Evolutionary conservation across 1,284 basidiomycete species (phyloP), one percentile per base, ranked within the genome.

Genomic region (Polyporus tsugae): DNA sequence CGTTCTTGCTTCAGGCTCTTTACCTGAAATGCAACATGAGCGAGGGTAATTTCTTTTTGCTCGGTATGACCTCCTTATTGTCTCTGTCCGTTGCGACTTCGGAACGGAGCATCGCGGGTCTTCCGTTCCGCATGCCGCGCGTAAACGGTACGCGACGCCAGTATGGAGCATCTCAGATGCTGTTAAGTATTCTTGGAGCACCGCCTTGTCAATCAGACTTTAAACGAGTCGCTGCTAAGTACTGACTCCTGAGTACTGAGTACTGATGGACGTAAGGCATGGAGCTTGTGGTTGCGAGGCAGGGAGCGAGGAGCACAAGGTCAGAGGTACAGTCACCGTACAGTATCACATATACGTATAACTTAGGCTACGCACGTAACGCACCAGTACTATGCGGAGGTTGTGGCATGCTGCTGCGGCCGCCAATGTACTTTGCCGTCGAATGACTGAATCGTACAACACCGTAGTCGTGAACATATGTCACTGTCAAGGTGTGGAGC

Each of bases 151-250:
- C 35, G 7, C 53, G 25, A 57, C 55, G 38, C 38, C 25, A 35
- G 33, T 58, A 36, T 39, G 35, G 57, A 58, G 57, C 29, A 53
- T 59, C 36, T 39, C 10, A 39, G 58, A 39, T 59, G 57, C 55
- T 44, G 39, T 46, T 29, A 33, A 53, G 2, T 65, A 60, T 55
- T 60, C 55, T 41, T 65, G 49, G 60, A 62, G 64, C 64, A 62
- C 60, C 22, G 64, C 60, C 49, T 35, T 62, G 44, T 19, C 57
- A 42, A 25, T 55, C 59, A 61, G 49, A 25, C 64, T 65, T 61
- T 61, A 39, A 38, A 38, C n/a, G 46, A 62, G 36, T 39, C 49
- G 46, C 35, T 36, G 61, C 58, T 25, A 59, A 49, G 46, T n/a
- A 25, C 22, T 49, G n/a, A n/a, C n/a, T n/a, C n/a, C n/a, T n/a